Base-by-base conservation (phyloP, 225 moss, liverwort and hornwort genomes). In the Physcomitrellopsis africana region DNA sequence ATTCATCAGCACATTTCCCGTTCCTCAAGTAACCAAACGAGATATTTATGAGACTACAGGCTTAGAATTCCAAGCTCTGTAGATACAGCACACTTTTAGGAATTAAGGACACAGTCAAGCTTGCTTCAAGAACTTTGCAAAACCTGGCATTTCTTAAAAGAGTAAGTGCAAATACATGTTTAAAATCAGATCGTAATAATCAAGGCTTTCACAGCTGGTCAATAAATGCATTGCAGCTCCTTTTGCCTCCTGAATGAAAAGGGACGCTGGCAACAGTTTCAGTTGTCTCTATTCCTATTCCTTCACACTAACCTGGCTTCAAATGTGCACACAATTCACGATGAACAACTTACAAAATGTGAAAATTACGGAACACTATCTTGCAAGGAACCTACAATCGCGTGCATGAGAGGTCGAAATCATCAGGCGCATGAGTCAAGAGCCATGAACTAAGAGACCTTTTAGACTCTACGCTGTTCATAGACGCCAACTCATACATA, bases 401-500 rank as follows among this genome's bases (percentile, higher is more conserved):
- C 11, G 97, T 99, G 81, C 97, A 99, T 18, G 92, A 92, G 68
- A 90, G 84, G 81, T 99, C 97, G 62, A 99, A 99, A 73, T 99
- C 97, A 82, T 99, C 97, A 11, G 97, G 93, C 55, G 97, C 95
- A 70, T 92, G 90, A 79, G 90, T 90, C 72, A 92, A 74, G 67
- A 99, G 91, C 97, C 97, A 94, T 62, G 91, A 29, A 76, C 94
- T 99, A 17, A 99, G 87, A 68, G 90, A 94, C 73, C 92, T 85
- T 85, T 99, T 99, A 43, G 97, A 90, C 72, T 99, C 97, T 51
- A 88, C 64, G 54, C 94, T 99, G 77, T 90, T 99, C 94, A 99
- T 94, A 67, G 97, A 94, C 69, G 97, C 93, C 72, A 99, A 81
- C 79, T 99, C 97, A 56, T 99, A 99, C 94, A 99, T 99, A 79